These are phyloP conservation scores for Piper longum DNA, from an alignment of 164 flowering plant species.

Conservation along the genomic window DNA sequence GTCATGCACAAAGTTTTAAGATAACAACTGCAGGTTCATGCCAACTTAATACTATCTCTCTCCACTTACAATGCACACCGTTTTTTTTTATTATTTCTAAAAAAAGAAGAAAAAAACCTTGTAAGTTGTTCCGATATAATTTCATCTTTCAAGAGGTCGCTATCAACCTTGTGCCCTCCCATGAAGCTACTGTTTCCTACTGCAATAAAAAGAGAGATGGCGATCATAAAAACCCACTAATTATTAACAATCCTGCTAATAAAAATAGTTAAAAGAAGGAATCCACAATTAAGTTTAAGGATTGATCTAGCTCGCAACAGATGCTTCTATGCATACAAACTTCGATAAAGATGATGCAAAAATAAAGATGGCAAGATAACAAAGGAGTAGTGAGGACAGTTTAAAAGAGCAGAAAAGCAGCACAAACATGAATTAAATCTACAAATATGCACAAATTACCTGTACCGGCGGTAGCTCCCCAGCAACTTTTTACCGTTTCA, in stretches of 20 bases:
- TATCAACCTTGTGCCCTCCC: slow-evolving; percentile 8
- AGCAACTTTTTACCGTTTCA: too few relatives aligned
- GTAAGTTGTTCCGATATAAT: slow-evolving; percentile 92
- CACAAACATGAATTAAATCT: too few relatives aligned
- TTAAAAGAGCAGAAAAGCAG: background rate
- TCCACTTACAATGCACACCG: too few relatives aligned
- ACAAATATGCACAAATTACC: too few relatives aligned
- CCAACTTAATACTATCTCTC: too few relatives aligned
- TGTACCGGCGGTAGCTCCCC: too few relatives aligned
- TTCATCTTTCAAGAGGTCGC: slow-evolving; percentile 62
- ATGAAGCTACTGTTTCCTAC: background rate
- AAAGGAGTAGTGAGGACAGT: background rate
- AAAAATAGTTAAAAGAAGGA: background rate
- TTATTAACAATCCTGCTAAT: background rate
- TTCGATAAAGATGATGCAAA: background rate
- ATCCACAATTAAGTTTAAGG: background rate
- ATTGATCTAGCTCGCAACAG: background rate
- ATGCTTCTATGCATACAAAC: background rate
- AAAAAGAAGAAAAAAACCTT: slow-evolving; percentile 28
- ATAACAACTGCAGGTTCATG: background rate
- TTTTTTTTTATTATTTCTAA: background rate
- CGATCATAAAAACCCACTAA: background rate
- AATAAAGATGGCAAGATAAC: background rate
- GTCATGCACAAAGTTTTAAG: background rate
- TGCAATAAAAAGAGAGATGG: background rate